Evolutionary conservation across 306 rosid genomes (phyloP).

Genomic region (Cucurbita moschata): DNA sequence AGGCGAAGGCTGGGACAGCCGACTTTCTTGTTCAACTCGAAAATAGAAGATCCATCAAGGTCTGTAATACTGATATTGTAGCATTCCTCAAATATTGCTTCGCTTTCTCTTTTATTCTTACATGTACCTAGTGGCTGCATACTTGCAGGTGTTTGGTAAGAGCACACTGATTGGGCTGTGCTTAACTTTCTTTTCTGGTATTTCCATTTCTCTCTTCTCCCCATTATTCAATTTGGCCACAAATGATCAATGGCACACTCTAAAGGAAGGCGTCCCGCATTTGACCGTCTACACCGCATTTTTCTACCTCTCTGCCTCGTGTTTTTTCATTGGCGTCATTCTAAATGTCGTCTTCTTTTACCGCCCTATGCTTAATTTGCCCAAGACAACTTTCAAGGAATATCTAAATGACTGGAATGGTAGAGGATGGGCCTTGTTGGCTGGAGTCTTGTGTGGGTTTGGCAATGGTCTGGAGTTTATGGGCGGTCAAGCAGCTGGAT

Average conservation of each 20-base stretch:
- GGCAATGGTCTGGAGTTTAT: slow-evolving; percentile 92
- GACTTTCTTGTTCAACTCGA: slow-evolving; percentile 59
- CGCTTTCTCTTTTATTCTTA: not conserved
- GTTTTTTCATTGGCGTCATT: slow-evolving; percentile 49
- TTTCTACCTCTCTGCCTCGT: slow-evolving; percentile 74
- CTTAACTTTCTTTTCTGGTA: slow-evolving; percentile 59
- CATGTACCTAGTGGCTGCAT: not conserved
- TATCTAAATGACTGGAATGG: slow-evolving; percentile 76
- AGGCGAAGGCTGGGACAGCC: slow-evolving; percentile 62
- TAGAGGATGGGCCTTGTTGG: slow-evolving; percentile 84
- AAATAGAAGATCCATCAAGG: slow-evolving; percentile 71
- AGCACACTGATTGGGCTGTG: slow-evolving; percentile 43
- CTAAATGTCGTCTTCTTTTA: slow-evolving; percentile 68
- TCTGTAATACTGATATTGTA: slow-evolving; percentile 3
- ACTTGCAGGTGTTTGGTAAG: slow-evolving; percentile 66
- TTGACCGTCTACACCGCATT: slow-evolving; percentile 71
- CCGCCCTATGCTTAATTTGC: slow-evolving; percentile 52
- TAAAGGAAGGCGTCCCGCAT: slow-evolving; percentile 63
- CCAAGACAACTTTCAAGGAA: slow-evolving; percentile 55
- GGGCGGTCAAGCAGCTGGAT: slow-evolving; percentile 98
- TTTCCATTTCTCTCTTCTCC: slow-evolving; percentile 70
- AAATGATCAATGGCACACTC: slow-evolving; percentile 81
- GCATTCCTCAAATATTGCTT: not conserved
- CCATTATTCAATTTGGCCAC: slow-evolving; percentile 92
- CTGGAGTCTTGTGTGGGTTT: slow-evolving; percentile 78